A percentile compares a stretch with the other conserved stretches of the same genome.
These are phyloP conservation scores for Helicocarpus griseus DNA, from an alignment of 2,329 filamentous ascomycete genomes.

Conservation along the genomic window DNA sequence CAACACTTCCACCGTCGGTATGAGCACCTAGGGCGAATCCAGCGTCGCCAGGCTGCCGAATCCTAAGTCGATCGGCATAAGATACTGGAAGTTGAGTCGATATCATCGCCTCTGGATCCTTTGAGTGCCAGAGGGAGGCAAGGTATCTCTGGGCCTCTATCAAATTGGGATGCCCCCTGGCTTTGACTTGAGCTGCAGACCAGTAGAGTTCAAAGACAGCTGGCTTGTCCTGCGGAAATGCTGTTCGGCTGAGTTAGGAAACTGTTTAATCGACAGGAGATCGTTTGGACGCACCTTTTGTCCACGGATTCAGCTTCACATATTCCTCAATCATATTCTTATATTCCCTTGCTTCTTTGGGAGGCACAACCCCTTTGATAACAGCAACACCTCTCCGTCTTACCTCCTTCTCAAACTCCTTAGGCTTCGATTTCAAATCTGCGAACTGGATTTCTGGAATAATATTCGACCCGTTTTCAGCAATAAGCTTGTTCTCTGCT, in stretches of 20 bases:
- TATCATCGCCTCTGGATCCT: slow-evolving; percentile 18
- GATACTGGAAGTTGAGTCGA: slow-evolving; percentile 51
- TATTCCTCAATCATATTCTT: slow-evolving; percentile 59
- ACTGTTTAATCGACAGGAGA: too few species aligned
- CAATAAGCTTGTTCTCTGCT: neutral
- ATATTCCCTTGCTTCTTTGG: slow-evolving; percentile 52
- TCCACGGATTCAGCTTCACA: slow-evolving; percentile 25
- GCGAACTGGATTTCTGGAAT: neutral
- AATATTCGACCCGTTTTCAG: neutral
- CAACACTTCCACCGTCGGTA: slow-evolving; percentile 62
- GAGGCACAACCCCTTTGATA: slow-evolving; percentile 55
- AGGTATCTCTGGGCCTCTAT: slow-evolving; percentile 52
- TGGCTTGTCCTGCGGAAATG: slow-evolving; percentile 56
- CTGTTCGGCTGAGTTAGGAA: too few species aligned
- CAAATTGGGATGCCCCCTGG: slow-evolving; percentile 57
- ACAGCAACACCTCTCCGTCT: slow-evolving; percentile 50
- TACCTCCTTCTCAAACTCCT: slow-evolving; percentile 35
- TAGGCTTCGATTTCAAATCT: neutral
- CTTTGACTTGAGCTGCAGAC: slow-evolving; percentile 58
- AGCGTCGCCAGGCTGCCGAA: slow-evolving; percentile 60
- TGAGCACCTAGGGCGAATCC: slow-evolving; percentile 65
- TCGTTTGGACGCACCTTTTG: too few species aligned
- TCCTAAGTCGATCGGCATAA: slow-evolving; percentile 64
- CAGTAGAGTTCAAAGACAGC: slow-evolving; percentile 70
- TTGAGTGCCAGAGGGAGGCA: slow-evolving; percentile 54